These are phyloP conservation scores for Stenogyne calaminthoides DNA, from an alignment of 305 asterid species.

Conservation along the genomic window DNA sequence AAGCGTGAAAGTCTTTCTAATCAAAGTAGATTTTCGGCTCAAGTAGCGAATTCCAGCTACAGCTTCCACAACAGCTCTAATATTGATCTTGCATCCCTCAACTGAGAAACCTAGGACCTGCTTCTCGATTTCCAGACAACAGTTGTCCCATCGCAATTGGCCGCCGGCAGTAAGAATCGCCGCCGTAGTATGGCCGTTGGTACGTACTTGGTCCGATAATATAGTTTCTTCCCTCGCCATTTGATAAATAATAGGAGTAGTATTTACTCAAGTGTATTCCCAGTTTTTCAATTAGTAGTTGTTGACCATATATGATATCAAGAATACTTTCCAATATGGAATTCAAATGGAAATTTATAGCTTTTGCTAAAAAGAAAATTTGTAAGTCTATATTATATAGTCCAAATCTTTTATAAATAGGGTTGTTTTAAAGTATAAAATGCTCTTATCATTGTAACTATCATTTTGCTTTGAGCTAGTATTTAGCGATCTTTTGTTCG, in stretches of 20 bases:
- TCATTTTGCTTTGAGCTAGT: too few species aligned
- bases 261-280: neutral
- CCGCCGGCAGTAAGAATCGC: constrained; percentile 64
- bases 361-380: too few species aligned
- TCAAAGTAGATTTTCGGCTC: constrained; percentile 27
- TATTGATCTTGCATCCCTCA: constrained; percentile 51
- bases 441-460: too few species aligned
- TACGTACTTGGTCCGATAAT: constrained; percentile 52
- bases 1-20: constrained; percentile 56
- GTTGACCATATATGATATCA: too few species aligned
- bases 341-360: too few species aligned
- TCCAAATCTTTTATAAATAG: too few species aligned
- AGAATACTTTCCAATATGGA: too few species aligned
- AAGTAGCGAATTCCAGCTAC: constrained; percentile 53
- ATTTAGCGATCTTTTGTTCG: too few species aligned
- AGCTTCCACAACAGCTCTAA: constrained; percentile 52
- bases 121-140: constrained; percentile 54
- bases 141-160: constrained; percentile 54
- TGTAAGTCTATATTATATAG: too few species aligned
- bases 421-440: too few species aligned
- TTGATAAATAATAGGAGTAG: constrained; percentile 30
- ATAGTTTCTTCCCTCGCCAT: constrained; percentile 49
- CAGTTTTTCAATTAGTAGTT: neutral
- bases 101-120: constrained; percentile 76
- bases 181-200: constrained; percentile 44